These are phyloP conservation scores for Carex arenaria DNA, from an alignment of 202 grass and related monocot genomes.

Conservation along the genomic window DNA sequence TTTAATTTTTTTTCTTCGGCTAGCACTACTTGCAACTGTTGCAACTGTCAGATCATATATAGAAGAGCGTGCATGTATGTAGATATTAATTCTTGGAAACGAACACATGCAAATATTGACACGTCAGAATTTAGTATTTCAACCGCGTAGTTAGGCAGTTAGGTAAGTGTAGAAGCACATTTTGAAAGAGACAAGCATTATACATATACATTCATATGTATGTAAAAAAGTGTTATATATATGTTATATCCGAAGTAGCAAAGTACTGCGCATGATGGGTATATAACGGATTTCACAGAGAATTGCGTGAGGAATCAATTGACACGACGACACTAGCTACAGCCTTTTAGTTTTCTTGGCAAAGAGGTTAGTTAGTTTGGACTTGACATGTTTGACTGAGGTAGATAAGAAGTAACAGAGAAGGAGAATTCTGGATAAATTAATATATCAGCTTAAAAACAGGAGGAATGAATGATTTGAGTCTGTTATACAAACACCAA, in stretches of 20 bases:
- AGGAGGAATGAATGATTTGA: not conserved
- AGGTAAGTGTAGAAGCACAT: conserved; percentile 16
- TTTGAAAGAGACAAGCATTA: conserved; percentile 20
- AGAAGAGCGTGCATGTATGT: not conserved
- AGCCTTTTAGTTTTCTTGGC: not conserved
- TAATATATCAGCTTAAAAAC: not conserved
- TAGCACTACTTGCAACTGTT: not conserved
- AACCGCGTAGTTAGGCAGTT: conserved; percentile 14
- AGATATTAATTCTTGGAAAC: not conserved
- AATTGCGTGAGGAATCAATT: conserved; percentile 1
- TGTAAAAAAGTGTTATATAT: not conserved
- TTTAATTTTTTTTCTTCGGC: not conserved
- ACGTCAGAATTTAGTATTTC: not conserved
- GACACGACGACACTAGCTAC: not conserved
- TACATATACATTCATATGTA: not conserved
- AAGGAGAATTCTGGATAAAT: not conserved
- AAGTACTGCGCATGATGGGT: conserved; percentile 3
- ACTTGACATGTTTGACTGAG: conserved; percentile 18
- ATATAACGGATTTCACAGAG: conserved; percentile 11
- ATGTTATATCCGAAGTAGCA: not conserved
- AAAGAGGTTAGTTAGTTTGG: not conserved
- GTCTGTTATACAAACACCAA: not conserved
- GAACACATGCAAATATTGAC: not conserved
- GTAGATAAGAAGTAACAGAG: not conserved
- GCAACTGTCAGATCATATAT: not conserved